These are phyloP conservation scores for Chrysanthemum seticuspe DNA, from an alignment of 129 eudicot species.

Conservation along the genomic window DNA sequence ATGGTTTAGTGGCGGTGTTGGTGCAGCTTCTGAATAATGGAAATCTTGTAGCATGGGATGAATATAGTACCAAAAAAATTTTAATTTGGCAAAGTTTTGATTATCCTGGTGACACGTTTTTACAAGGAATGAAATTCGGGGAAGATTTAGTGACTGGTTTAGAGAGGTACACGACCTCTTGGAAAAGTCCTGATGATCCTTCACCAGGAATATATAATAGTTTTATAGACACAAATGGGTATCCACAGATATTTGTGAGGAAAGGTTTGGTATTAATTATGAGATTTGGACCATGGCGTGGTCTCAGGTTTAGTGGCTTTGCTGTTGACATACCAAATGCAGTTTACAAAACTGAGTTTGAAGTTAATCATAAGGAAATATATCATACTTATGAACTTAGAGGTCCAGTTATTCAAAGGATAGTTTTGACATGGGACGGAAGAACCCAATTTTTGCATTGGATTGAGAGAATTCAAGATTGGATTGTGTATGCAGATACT, in stretches of 20 bases:
- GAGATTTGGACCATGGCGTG: slow-evolving; percentile 32
- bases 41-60: slow-evolving; percentile 15
- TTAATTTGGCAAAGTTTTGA: slow-evolving; percentile 30
- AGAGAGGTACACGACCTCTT: slow-evolving; percentile 19
- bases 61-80: background rate
- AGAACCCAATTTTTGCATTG: background rate
- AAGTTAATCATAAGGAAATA: slow-evolving; percentile 20
- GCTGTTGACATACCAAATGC: background rate
- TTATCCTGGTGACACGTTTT: slow-evolving; percentile 24
- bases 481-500: slow-evolving; percentile 16
- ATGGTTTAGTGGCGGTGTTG: background rate
- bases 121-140: slow-evolving; percentile 37
- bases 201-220: slow-evolving; percentile 14
- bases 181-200: slow-evolving; percentile 35
- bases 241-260: slow-evolving; percentile 23
- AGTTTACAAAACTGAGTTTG: background rate
- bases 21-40: slow-evolving; percentile 22
- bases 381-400: background rate
- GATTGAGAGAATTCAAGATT: slow-evolving; percentile 14
- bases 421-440: slow-evolving; percentile 17
- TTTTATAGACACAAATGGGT: slow-evolving; percentile 23
- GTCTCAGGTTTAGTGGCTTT: slow-evolving; percentile 11
- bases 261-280: background rate
- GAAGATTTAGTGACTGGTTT: slow-evolving; percentile 31
- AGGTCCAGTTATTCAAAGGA: slow-evolving; percentile 11